Evolutionary conservation across 768 basidiomycete genomes (phyloP).

Genomic region (Termitomyces sp.): DNA sequence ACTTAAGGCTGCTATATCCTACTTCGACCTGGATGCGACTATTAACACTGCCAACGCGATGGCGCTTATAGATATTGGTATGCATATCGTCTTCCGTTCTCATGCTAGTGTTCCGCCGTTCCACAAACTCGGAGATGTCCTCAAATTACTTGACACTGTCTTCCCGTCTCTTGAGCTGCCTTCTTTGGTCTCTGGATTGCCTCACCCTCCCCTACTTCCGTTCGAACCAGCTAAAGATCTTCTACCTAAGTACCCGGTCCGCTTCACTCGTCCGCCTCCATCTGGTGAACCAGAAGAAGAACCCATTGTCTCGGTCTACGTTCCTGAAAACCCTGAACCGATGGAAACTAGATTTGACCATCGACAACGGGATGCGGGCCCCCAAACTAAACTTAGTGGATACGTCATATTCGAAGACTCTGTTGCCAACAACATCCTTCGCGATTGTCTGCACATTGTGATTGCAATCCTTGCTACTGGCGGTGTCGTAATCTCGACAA

Average conservation of each 20-base stretch:
- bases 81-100: neutral
- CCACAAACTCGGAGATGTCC: slow-evolving; percentile 3
- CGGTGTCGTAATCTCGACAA: neutral
- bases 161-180: slow-evolving; percentile 3
- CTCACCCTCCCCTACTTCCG: neutral
- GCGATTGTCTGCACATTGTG: neutral
- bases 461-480: neutral
- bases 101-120: neutral
- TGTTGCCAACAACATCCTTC: neutral
- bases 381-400: neutral
- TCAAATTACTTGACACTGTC: slow-evolving; percentile 1
- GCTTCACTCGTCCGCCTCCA: neutral
- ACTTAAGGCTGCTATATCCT: neutral
- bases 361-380: neutral
- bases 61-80: neutral
- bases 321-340: neutral
- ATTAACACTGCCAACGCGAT: neutral
- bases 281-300: neutral
- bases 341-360: neutral
- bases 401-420: neutral
- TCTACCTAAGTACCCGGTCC: neutral
- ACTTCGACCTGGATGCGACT: neutral
- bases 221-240: neutral
- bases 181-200: neutral
- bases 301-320: neutral